Evolutionary conservation across 2,329 filamentous ascomycete species (phyloP).

Genomic region (Colletotrichum viniferum): DNA sequence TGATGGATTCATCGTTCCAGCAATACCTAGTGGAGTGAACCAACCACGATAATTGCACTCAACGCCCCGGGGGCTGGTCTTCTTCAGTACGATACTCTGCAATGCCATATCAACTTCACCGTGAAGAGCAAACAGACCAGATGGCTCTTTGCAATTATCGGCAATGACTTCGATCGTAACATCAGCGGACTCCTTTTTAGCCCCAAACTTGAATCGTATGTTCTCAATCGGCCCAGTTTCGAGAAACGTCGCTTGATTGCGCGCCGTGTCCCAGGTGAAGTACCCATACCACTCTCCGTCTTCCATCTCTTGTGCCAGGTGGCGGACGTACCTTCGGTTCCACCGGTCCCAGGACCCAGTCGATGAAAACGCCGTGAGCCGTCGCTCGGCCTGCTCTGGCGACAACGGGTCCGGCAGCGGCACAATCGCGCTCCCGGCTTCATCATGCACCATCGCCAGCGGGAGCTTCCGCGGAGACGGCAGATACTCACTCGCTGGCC

Average conservation of each 20-base stretch:
- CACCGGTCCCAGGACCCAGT: not conserved
- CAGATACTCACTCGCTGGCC: not conserved
- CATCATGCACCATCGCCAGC: not conserved
- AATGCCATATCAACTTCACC: not conserved
- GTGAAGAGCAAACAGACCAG: not conserved
- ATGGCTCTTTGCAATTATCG: not conserved
- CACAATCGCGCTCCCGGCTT: not conserved
- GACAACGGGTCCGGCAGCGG: not conserved
- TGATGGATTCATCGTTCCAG: not conserved
- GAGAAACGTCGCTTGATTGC: not conserved
- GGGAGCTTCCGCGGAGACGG: not conserved
- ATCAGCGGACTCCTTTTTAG: not conserved
- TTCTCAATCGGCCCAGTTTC: not conserved
- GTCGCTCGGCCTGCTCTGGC: not conserved
- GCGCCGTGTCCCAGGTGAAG: not conserved
- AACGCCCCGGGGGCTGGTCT: not conserved
- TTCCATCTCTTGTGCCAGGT: not conserved
- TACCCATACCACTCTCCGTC: not conserved
- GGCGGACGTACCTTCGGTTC: not conserved
- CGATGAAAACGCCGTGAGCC: not conserved
- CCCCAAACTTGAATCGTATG: not conserved
- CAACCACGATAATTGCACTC: not conserved
- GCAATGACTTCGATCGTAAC: not conserved
- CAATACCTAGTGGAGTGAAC: not conserved
- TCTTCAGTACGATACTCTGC: not conserved